Percentiles rank a stretch among this genome's conserved stretches.
Evolutionary conservation across 2,329 filamentous ascomycete genomes (phyloP).

Genomic region (Dothidotthia symphoricarpi): DNA sequence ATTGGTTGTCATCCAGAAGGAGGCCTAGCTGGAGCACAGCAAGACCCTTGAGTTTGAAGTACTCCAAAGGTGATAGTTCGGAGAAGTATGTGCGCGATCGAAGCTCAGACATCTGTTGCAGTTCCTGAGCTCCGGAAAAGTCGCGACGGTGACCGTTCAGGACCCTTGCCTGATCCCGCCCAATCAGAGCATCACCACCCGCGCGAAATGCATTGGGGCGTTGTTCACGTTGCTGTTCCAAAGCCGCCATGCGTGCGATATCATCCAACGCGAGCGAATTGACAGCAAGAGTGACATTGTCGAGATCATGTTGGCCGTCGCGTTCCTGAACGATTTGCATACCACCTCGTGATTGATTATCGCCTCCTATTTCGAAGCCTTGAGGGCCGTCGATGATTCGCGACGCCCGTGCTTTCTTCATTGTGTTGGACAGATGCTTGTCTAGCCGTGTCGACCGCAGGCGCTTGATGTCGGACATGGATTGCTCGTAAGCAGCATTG

Average conservation of each 20-base stretch:
- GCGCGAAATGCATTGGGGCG: slow-evolving; percentile 76
- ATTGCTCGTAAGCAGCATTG: slow-evolving; percentile 77
- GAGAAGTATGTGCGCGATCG: slow-evolving; percentile 84
- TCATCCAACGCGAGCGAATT: slow-evolving; percentile 94
- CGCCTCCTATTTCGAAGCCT: slow-evolving; percentile 69
- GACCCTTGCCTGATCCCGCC: slow-evolving; percentile 62
- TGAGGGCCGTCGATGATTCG: slow-evolving; percentile 88
- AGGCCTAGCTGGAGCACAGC: slow-evolving; percentile 95
- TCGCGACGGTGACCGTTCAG: slow-evolving; percentile 68
- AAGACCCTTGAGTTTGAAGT: slow-evolving; percentile 94
- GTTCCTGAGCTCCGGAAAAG: slow-evolving; percentile 57
- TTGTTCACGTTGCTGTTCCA: slow-evolving; percentile 91
- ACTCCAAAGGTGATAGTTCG: slow-evolving; percentile 89
- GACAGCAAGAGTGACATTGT: slow-evolving; percentile 82
- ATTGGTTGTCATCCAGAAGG: slow-evolving; percentile 83
- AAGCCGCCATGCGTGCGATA: slow-evolving; percentile 91
- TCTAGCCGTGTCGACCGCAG: slow-evolving; percentile 91
- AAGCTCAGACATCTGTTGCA: slow-evolving; percentile 52
- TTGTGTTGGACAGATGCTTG: slow-evolving; percentile 88
- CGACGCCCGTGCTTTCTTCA: slow-evolving; percentile 84
- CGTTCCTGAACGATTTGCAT: slow-evolving; percentile 81
- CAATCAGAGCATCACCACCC: slow-evolving; percentile 67
- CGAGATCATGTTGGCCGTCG: slow-evolving; percentile 65
- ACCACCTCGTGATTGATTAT: slow-evolving; percentile 56
- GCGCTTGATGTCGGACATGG: slow-evolving; percentile 89